Evolutionary conservation across 108 stramenopile species (phyloP).

Genomic region (Skeletonema potamos): DNA sequence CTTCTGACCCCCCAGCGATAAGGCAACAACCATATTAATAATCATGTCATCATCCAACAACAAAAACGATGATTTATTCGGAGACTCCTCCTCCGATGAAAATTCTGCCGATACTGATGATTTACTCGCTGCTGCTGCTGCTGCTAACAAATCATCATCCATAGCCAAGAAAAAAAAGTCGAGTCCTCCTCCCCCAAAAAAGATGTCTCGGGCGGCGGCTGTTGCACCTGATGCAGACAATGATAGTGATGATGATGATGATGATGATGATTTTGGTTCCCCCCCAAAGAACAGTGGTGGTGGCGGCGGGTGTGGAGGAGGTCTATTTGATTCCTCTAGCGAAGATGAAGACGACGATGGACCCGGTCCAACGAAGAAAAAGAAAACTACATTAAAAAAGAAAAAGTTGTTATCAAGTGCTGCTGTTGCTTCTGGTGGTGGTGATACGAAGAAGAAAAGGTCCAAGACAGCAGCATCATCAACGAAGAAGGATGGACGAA

Average conservation of each 20-base stretch:
- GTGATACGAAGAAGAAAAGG: too few relatives aligned
- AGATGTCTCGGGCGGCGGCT: too few relatives aligned
- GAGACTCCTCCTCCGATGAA: slow-evolving; percentile 63
- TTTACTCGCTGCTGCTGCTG: slow-evolving; percentile 68
- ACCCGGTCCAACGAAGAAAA: slow-evolving; percentile 4
- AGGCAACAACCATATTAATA: background rate
- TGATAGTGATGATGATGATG: slow-evolving; percentile 33
- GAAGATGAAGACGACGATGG: slow-evolving; percentile 48
- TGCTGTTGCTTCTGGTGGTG: too few relatives aligned
- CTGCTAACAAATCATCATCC: slow-evolving; percentile 51
- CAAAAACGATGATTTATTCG: slow-evolving; percentile 81
- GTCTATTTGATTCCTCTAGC: slow-evolving; percentile 65
- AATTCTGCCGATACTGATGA: slow-evolving; percentile 86
- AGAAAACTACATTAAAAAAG: slow-evolving; percentile 39
- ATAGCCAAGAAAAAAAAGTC: slow-evolving; percentile 49
- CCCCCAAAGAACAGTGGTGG: slow-evolving; percentile 43
- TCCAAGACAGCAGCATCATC: background rate
- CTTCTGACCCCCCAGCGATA: too few relatives aligned
- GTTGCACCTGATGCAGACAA: slow-evolving; percentile 43
- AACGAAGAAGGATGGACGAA: slow-evolving; percentile 31
- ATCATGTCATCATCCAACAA: slow-evolving; percentile 76
- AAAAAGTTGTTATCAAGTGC: background rate
- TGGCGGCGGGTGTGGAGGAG: slow-evolving; percentile 53
- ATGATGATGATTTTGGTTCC: slow-evolving; percentile 31
- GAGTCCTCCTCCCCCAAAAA: slow-evolving; percentile 17